Base-by-base conservation (phyloP, 1,139 yeast genomes). In the Protomyces gravidus region DNA sequence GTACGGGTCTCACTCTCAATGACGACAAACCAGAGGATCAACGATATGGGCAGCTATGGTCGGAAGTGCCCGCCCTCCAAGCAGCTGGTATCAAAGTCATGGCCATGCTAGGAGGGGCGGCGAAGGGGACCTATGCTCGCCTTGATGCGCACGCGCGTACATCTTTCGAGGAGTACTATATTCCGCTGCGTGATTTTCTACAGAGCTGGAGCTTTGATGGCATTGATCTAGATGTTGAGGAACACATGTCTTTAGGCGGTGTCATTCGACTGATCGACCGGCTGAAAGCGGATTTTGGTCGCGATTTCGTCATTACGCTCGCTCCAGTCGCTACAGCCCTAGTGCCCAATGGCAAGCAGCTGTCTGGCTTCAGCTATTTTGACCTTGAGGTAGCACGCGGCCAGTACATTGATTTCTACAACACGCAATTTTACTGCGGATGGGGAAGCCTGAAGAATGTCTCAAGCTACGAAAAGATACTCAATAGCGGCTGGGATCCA, bases 91-190 rank as follows among this genome's bases (percentile, higher is more conserved):
- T 52, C 33, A 45, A 26, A 7, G 45, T 52, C 11, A 45, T 52
- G 57, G 27, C 32, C 21, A 52, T 52, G 57, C 42, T 52, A 13
- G 57, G 57, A 9, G 57, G 57, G 6, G 57, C 57, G 19, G 57
- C 57, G 13, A 25, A 45, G 23, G 57, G 57, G 26, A 26, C 50
- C 17, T 52, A 28, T n/a, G 42, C 27, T 2, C 32, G 32, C 11
- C 50, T 52, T 15, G 57, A 52, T 25, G 45, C 45, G 2, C 42
- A n/a, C 19, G 13, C 48, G 11, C 28, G 23, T 25, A 23, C 15
- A 13, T 45, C 26, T 6, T 52, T 52, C 23, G 45, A 30, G 30
- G 23, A 52, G n/a, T 32, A 45, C 23, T 52, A 52, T 23, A 4
- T 21, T n/a, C 30, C 27, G 5, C 33, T 52, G 5, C 40, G 28